Percentiles rank a stretch among this genome's conserved stretches.
phyloP scores from a whole-genome alignment of 2,329 filamentous ascomycete species.

The Aspergillus vadensis region DNA sequence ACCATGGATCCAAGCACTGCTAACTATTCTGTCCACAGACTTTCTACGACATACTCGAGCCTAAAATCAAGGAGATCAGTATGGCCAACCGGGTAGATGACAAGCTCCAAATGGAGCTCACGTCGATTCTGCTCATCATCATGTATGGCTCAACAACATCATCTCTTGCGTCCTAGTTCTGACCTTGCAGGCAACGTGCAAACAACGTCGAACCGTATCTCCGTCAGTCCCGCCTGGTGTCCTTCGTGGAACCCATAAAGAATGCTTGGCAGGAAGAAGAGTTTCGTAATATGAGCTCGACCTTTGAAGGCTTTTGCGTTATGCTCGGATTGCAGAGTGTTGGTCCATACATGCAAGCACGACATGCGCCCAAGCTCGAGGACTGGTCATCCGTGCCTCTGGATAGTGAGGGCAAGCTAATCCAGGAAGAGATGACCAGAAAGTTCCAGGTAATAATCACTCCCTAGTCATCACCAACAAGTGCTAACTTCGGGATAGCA shows the following conservation, averaged over 20 bases:
- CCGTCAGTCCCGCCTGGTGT: constrained; percentile 70
- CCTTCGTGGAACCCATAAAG: constrained; percentile 81
- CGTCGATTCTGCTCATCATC: constrained; percentile 90
- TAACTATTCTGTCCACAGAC: constrained; percentile 54
- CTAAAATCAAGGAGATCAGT: constrained; percentile 76
- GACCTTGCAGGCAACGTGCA: constrained; percentile 69
- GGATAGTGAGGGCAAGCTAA: constrained; percentile 73
- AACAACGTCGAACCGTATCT: constrained; percentile 70
- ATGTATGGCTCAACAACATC: constrained; percentile 54
- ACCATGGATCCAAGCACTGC: not conserved
- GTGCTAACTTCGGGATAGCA: constrained; percentile 46
- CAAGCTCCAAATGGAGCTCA: constrained; percentile 81
- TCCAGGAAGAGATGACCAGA: constrained; percentile 77
- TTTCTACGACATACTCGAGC: constrained; percentile 85
- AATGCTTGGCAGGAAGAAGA: constrained; percentile 74
- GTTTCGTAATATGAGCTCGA: constrained; percentile 69
- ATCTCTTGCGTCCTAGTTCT: constrained; percentile 6
- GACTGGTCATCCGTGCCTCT: constrained; percentile 82
- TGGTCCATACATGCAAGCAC: constrained; percentile 73
- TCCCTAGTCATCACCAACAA: not conserved
- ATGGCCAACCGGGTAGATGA: constrained; percentile 73
- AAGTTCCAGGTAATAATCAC: constrained; percentile 62
- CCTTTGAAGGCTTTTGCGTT: constrained; percentile 76
- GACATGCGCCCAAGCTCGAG: constrained; percentile 70
- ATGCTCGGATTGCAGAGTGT: constrained; percentile 78